Base-by-base conservation (phyloP, 495 filamentous ascomycete genomes). In the Hypoxylon crocopeplum region DNA sequence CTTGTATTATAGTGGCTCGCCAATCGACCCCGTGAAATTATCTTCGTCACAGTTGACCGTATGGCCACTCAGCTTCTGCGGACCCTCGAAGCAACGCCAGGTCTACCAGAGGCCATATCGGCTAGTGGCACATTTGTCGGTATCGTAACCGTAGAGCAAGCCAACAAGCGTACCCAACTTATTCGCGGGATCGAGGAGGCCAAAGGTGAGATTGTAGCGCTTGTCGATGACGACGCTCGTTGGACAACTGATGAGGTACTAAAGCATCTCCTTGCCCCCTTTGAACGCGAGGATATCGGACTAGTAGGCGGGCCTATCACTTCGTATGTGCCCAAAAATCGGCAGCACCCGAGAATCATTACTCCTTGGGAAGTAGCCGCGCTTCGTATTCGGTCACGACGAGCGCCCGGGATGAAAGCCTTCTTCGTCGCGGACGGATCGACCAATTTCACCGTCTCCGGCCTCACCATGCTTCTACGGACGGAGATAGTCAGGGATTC, bases 391-490 rank as follows among this genome's bases (percentile, higher is more conserved):
- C 63, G 63, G 2, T 48, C 46, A 1, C 45, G 44, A 8, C 40
- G 59, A 27, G 32, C 27, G 1, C 48, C 29, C 15, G 63, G 59
- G 0, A 64, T 61, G 42, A 48, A 25, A 5, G 63, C 50, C 0
- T 69, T 67, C 20, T 67, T 30, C 11, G 52, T 22, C 0, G 27
- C 24, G 1, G 67, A 69, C 7, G 20, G 56, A 3, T 69, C 67
- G 6, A 67, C 63, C 0, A 62, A 64, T 13, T 69, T 69, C 34
- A 69, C 59, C 0, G 39, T 69, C 0, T 64, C 59, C 0, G 67
- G 67, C 5, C 63, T 62, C 5, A 69, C 63, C 0, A 64, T 67
- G 62, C 22, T 64, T 3, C 15, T 69, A 2, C 48, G 63, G 5
- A 32, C 50, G 7, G 52, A 47, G 10, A 51, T 67, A 0, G 51